Evolutionary conservation across 2,329 filamentous ascomycete species (phyloP).

Genomic region (Penicillium griseofulvum): DNA sequence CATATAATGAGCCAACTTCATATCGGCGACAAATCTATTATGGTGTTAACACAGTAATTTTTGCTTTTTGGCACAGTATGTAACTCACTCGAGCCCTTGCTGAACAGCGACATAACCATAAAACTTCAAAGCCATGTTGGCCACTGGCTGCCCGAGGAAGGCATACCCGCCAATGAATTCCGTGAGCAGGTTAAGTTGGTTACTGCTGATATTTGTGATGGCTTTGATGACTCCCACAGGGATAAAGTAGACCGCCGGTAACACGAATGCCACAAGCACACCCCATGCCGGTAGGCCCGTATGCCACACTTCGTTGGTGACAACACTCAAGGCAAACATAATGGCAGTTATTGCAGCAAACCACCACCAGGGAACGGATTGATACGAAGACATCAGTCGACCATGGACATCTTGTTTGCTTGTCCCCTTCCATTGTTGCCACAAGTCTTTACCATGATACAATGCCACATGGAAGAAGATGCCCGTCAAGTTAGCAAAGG

Average conservation of each 20-base stretch:
- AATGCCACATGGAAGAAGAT: constrained; percentile 44
- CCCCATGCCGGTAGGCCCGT: constrained; percentile 49
- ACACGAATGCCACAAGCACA: constrained; percentile 45
- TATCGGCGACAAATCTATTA: constrained; percentile 61
- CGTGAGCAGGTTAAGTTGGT: constrained; percentile 48
- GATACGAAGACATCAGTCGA: constrained; percentile 44
- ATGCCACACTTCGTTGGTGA: constrained; percentile 44
- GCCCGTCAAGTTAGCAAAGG: constrained; percentile 65
- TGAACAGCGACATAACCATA: constrained; percentile 67
- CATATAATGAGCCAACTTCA: constrained; percentile 59
- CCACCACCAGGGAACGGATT: constrained; percentile 48
- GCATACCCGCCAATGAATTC: constrained; percentile 52
- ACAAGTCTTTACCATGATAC: constrained; percentile 40
- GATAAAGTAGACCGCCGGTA: constrained; percentile 48
- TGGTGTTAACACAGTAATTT: neutral
- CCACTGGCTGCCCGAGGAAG: constrained; percentile 47
- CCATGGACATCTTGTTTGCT: constrained; percentile 43
- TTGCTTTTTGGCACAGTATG: neutral
- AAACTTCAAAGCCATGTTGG: constrained; percentile 66
- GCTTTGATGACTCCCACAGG: constrained; percentile 51
- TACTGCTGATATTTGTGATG: constrained; percentile 50
- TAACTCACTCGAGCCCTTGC: constrained; percentile 53
- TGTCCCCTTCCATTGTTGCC: constrained; percentile 35
- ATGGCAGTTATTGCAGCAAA: constrained; percentile 40
- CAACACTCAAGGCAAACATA: constrained; percentile 39